phyloP scores from a whole-genome alignment of 495 filamentous ascomycete species.

The Daldinia bambusicola region DNA sequence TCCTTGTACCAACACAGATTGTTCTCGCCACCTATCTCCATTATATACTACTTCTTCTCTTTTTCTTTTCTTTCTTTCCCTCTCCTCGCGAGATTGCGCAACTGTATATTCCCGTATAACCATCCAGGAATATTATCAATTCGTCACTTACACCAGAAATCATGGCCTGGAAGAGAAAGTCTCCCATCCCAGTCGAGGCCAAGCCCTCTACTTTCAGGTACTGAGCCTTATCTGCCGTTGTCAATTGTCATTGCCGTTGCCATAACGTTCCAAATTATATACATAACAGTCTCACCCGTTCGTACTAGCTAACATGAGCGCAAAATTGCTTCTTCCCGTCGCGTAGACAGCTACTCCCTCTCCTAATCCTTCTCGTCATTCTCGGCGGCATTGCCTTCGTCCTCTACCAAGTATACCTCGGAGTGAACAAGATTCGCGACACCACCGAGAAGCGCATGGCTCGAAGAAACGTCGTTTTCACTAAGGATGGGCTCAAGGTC shows the following conservation, averaged over 20 bases:
- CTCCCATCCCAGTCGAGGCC: slow-evolving; percentile 28
- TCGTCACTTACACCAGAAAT: neutral
- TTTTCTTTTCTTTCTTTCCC: neutral
- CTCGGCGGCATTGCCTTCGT: slow-evolving; percentile 70
- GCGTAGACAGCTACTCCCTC: slow-evolving; percentile 71
- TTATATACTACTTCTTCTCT: neutral
- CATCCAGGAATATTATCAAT: slow-evolving; percentile 9
- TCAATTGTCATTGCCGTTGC: no score
- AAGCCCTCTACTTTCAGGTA: slow-evolving; percentile 41
- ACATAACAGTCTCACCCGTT: neutral
- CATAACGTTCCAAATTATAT: neutral
- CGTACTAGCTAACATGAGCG: slow-evolving; percentile 31
- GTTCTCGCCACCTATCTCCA: neutral
- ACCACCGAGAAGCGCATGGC: slow-evolving; percentile 80
- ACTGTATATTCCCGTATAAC: neutral
- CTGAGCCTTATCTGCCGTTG: slow-evolving; percentile 13
- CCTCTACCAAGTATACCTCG: slow-evolving; percentile 78
- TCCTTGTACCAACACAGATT: slow-evolving; percentile 6
- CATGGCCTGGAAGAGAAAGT: slow-evolving; percentile 38
- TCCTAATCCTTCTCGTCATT: slow-evolving; percentile 76
- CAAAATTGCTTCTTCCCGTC: slow-evolving; percentile 17
- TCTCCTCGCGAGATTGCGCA: neutral
- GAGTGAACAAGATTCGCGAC: slow-evolving; percentile 72
- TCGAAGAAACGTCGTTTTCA: slow-evolving; percentile 80
- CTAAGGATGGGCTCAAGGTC: slow-evolving; percentile 86